Conservation (phyloP, 441 rosid species). For the Populus hybrid region DNA sequence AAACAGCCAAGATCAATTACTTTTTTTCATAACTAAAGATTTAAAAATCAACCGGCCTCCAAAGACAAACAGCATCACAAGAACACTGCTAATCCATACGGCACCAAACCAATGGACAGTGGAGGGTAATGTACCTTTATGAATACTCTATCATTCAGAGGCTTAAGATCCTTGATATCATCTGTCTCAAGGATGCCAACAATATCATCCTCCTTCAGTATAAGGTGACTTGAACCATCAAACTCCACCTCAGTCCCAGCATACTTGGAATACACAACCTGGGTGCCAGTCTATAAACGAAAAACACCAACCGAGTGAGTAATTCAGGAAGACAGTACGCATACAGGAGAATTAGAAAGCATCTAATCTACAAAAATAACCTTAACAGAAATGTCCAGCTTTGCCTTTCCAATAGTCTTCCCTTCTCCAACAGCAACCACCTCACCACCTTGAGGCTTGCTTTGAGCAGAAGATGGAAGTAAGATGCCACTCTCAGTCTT, state of each 20-base stretch:
- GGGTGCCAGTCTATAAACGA: constrained; percentile 62
- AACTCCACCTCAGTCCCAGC: constrained; percentile 89
- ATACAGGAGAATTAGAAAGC: background rate
- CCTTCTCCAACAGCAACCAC: constrained; percentile 95
- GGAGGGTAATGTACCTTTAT: constrained; percentile 46
- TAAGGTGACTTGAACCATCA: constrained; percentile 72
- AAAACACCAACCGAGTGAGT: background rate
- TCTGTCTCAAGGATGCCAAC: constrained; percentile 88
- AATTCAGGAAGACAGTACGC: background rate
- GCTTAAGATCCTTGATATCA: constrained; percentile 89
- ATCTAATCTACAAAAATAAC: constrained; percentile 26
- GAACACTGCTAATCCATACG: background rate
- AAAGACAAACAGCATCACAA: background rate
- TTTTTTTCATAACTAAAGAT: background rate
- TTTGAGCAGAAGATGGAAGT: constrained; percentile 72
- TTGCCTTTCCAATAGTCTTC: constrained; percentile 56
- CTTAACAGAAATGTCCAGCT: constrained; percentile 54
- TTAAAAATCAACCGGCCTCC: background rate
- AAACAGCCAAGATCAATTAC: background rate
- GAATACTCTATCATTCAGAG: constrained; percentile 78
- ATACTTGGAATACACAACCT: constrained; percentile 79
- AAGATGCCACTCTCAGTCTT: constrained; percentile 82
- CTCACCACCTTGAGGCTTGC: constrained; percentile 91
- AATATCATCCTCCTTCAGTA: constrained; percentile 86
- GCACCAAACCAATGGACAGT: background rate